These are phyloP conservation scores for Tylopilus sp. DNA, from an alignment of 768 basidiomycete genomes.

Conservation along the genomic window DNA sequence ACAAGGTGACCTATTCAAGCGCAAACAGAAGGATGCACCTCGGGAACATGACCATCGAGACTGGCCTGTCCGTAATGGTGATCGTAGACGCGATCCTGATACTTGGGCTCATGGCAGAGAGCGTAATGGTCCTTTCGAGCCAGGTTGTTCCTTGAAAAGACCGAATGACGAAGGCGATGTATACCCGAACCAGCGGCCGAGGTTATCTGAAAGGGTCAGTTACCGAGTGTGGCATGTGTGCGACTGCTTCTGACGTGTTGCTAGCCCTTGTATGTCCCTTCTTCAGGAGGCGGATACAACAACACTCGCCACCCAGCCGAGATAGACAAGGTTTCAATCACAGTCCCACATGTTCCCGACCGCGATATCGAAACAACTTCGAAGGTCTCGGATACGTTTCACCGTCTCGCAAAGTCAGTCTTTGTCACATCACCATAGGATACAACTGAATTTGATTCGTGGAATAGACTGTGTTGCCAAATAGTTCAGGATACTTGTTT, in stretches of 20 bases:
- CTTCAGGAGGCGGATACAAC: conserved; percentile 3
- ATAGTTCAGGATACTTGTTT: conserved; percentile 41
- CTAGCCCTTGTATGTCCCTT: conserved; percentile 14
- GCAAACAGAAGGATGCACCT: conserved; percentile 21
- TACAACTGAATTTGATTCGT: conserved; percentile 13
- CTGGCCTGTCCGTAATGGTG: conserved; percentile 17
- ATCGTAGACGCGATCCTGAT: conserved; percentile 25
- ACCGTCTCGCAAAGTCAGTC: conserved; percentile 36
- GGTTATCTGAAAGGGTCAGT: conserved; percentile 27
- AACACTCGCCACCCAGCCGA: conserved; percentile 3
- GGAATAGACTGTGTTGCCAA: conserved; percentile 42
- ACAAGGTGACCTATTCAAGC: conserved; percentile 43
- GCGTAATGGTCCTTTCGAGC: conserved; percentile 13
- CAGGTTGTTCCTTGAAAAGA: conserved; percentile 23
- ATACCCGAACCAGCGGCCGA: conserved; percentile 29
- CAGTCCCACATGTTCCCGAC: conserved; percentile 1
- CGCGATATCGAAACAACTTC: conserved; percentile 3
- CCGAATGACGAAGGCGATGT: conserved; percentile 20
- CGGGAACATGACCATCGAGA: conserved; percentile 25
- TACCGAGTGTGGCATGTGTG: background rate
- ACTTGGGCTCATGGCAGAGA: conserved; percentile 21
- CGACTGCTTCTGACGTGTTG: conserved; percentile 9
- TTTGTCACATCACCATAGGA: conserved; percentile 6
- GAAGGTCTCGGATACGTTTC: conserved; percentile 33
- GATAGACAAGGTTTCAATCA: conserved; percentile 3